Percentiles rank a stretch among this genome's conserved stretches.
These are phyloP conservation scores for Phlegmacium glaucopus DNA, from an alignment of 768 basidiomycete species.

Conservation along the genomic window DNA sequence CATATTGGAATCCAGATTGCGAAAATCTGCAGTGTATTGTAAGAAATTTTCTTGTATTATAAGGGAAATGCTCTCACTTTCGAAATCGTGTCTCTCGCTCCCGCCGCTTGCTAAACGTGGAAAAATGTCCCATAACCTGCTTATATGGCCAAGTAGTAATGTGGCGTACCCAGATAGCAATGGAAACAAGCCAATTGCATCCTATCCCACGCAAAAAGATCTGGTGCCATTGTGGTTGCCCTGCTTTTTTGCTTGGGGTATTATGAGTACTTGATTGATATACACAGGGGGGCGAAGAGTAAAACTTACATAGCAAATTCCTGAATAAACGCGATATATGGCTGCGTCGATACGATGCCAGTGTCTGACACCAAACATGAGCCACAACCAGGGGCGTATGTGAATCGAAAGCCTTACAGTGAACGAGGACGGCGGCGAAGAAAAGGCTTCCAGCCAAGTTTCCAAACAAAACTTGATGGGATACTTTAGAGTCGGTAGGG, in stretches of 20 bases:
- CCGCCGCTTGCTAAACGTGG: slow-evolving; percentile 58
- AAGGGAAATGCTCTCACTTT: slow-evolving; percentile 39
- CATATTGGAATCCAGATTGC: slow-evolving; percentile 75
- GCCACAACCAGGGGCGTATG: neutral
- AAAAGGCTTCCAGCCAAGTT: slow-evolving; percentile 69
- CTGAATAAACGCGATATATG: slow-evolving; percentile 52
- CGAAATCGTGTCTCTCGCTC: slow-evolving; percentile 63
- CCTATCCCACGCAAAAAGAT: slow-evolving; percentile 72
- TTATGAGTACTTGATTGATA: no score
- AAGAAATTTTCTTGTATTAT: neutral
- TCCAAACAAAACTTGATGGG: slow-evolving; percentile 57
- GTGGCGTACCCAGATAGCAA: slow-evolving; percentile 66
- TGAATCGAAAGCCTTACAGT: slow-evolving; percentile 45
- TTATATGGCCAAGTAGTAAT: neutral
- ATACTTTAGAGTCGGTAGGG: neutral
- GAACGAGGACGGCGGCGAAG: slow-evolving; percentile 62
- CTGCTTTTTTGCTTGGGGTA: slow-evolving; percentile 52
- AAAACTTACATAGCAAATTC: slow-evolving; percentile 55
- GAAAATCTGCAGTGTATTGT: slow-evolving; percentile 37
- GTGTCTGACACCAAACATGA: slow-evolving; percentile 39
- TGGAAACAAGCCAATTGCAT: slow-evolving; percentile 74
- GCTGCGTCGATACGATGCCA: slow-evolving; percentile 55
- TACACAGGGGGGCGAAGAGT: no score
- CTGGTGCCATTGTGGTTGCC: slow-evolving; percentile 65
- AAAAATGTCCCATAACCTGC: neutral